phyloP scores from a whole-genome alignment of 805 yeast species.

The Isabelozyma rhagii region DNA sequence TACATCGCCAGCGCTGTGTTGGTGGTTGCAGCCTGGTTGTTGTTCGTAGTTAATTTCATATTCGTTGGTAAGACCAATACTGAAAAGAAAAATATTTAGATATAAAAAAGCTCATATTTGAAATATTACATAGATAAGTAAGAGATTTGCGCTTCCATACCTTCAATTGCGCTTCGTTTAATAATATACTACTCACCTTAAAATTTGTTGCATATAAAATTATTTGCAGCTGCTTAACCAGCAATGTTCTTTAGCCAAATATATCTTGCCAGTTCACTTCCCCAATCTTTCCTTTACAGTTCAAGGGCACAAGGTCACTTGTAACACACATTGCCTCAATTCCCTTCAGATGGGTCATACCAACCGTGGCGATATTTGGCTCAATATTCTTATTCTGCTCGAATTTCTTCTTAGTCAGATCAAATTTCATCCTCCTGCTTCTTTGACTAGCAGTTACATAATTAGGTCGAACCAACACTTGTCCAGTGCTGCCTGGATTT shows the following conservation, averaged over 20 bases:
- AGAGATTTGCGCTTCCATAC: background rate
- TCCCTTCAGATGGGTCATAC: slow-evolving; percentile 7
- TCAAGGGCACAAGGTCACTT: slow-evolving; percentile 16
- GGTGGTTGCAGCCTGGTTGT: slow-evolving; percentile 74
- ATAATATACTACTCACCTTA: too few relatives aligned
- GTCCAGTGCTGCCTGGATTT: slow-evolving; percentile 13
- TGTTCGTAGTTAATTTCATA: slow-evolving; percentile 67
- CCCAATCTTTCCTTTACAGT: slow-evolving; percentile 16
- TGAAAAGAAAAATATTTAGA: slow-evolving; percentile 23
- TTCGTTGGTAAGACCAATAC: slow-evolving; percentile 31
- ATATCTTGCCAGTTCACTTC: slow-evolving; percentile 11
- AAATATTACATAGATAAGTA: too few relatives aligned
- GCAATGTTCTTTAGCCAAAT: too few relatives aligned
- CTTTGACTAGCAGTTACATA: slow-evolving; percentile 7
- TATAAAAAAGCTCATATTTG: background rate
- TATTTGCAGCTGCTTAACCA: too few relatives aligned
- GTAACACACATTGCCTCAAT: slow-evolving; percentile 18
- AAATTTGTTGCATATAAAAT: too few relatives aligned
- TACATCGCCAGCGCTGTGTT: slow-evolving; percentile 68
- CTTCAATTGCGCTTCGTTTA: too few relatives aligned
- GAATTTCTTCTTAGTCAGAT: background rate
- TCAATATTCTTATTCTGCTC: background rate
- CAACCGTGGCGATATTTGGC: background rate
- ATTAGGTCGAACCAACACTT: slow-evolving; percentile 15
- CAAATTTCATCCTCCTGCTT: slow-evolving; percentile 11